Base-by-base conservation (phyloP, 106 monocot species). In the Dioscorea zingiberensis region DNA sequence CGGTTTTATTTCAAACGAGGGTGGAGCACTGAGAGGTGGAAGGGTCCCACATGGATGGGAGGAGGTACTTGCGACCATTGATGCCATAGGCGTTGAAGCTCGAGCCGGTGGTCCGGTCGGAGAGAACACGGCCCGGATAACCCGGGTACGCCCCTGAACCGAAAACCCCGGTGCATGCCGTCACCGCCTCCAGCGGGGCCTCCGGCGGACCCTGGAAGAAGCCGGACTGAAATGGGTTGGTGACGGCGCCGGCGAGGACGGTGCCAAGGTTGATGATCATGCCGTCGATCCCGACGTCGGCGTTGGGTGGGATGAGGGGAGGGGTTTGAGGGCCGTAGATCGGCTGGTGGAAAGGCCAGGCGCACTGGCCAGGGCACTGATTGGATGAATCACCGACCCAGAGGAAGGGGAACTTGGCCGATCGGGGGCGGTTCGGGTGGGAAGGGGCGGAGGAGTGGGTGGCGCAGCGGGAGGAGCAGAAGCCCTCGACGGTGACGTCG, bases 401-500 rank as follows among this genome's bases (percentile, higher is more conserved):
- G 60, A 70, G 47, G 70, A 60, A 68, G 44, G 68, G 38, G 44
- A 26, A 59, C 15, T n/a, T 14, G 30, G 65, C 27, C 8, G 44
- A 15, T 38, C 38, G 38, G 38, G 4, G 1, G 1, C 38, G 38
- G 38, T 38, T 38, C 10, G 38, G 38, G 38, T 38, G 38, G 38
- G 38, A 8, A 0, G 38, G 38, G 38, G 38, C 38, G 19, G 84
- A 57, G 5, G 62, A 60, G 54, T 78, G 78, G 30, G 28, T 27
- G 38, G 76, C 74, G 62, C 84, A 79, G 1, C 62, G 55, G 71
- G 71, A 76, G 69, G 59, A 65, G 72, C 84, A 79, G 68, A 84
- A 84, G 22, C 77, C 77, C 16, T 76, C 73, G 2, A 85, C 84
- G 29, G 63, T 58, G 17, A 85, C 84, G 63, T 77, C 80, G 0